Base-by-base conservation (phyloP, 2,329 filamentous ascomycete species). In the Colletotrichum melonis region DNA sequence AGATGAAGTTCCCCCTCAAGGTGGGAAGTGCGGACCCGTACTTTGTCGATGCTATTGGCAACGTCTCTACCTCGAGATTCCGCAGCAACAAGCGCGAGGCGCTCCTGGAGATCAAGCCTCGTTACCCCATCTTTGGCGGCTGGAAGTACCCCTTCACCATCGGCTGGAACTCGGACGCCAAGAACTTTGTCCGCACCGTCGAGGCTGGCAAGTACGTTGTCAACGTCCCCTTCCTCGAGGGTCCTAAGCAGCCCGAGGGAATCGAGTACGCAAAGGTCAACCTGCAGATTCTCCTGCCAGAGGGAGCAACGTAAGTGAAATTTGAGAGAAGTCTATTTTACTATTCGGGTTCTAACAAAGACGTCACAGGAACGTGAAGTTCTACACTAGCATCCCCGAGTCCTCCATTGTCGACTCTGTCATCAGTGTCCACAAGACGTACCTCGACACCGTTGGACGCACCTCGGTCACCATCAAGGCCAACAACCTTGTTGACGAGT, bases 81-180 rank as follows among this genome's bases (percentile, higher is more conserved):
- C 90, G 95, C 75, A 91, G 88, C 77, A 94, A 91, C 81, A 90
- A 89, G 81, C 91, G 93, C 26, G 94, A 96, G 83, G 93, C 94
- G n/a, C 86, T 93, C 55, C 89, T 99, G 32, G 95, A 98, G 83
- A 88, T 98, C 75, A 97, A 95, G 87, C 97, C 97, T 24, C 91
- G 97, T 65, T 99, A 97, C 83, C 97, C 97, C n/a, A 83, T 99
- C 28, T 99, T 98, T 79, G 97, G 97, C 73, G 95, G 94, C 74
- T 99, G 97, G 97, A 98, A 97, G 84, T 98, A 98, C 84, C 97
- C 94, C 76, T 99, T 98, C 87, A 94, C 93, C 72, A 92, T 98
- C 70, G 97, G 97, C 77, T 99, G 97, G 97, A 97, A 98, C 85
- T 92, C 94, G 65, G 91, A 97, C 76, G 88, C 97, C 32, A 91